Percentiles rank a stretch among this genome's conserved stretches.
These are phyloP conservation scores for Amanita fuliginea DNA, from an alignment of 768 basidiomycete genomes.

Conservation along the genomic window DNA sequence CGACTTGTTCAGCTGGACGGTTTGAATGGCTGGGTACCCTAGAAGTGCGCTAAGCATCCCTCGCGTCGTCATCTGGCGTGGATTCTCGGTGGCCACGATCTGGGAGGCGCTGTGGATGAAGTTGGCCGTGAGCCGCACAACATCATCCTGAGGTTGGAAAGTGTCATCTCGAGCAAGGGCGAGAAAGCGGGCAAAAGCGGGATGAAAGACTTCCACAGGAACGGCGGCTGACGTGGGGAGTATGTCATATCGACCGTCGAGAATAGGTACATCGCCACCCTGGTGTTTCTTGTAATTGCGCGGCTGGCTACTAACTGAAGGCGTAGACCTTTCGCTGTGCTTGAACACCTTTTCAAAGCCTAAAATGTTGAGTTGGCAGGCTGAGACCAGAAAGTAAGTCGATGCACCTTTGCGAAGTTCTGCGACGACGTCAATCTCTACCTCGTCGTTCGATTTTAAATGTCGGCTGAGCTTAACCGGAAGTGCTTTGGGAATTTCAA, in stretches of 20 bases:
- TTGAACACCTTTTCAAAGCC: not conserved
- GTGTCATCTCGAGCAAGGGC: not conserved
- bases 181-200: not conserved
- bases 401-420: not conserved
- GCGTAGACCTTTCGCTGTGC: not conserved
- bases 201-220: not conserved
- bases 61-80: not conserved
- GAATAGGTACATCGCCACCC: not conserved
- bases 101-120: not conserved
- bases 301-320: not conserved
- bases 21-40: not conserved
- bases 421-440: not conserved
- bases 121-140: not conserved
- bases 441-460: not conserved
- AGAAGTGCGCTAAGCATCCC: not conserved
- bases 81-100: not conserved
- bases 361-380: not conserved
- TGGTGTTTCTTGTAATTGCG: not conserved
- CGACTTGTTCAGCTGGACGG: not conserved
- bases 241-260: not conserved
- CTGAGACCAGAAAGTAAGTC: not conserved
- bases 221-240: not conserved
- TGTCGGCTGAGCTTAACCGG: not conserved
- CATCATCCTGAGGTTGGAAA: not conserved
- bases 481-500: not conserved